Evolutionary conservation across 2,329 filamentous ascomycete species (phyloP).

Genomic region (Ophiostoma ulmi): DNA sequence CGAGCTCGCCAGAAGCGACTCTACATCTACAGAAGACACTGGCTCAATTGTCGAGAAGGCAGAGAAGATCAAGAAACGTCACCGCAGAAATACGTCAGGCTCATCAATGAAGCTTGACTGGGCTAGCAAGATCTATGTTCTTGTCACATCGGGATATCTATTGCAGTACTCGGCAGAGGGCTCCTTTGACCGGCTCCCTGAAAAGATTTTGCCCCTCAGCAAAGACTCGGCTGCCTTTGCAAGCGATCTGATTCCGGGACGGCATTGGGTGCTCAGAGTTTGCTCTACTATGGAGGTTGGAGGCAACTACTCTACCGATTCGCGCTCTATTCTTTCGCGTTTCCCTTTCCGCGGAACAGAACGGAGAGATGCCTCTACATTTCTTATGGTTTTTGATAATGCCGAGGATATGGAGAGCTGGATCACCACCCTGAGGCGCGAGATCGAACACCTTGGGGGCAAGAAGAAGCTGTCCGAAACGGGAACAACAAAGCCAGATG

Average conservation of each 20-base stretch:
- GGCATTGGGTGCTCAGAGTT: conserved; percentile 74
- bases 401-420: conserved; percentile 72
- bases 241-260: conserved; percentile 72
- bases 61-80: conserved; percentile 32
- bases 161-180: conserved; percentile 71
- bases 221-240: conserved; percentile 74
- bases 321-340: conserved; percentile 60
- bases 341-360: conserved; percentile 56
- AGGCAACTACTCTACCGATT: conserved; percentile 47
- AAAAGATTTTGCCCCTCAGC: conserved; percentile 67
- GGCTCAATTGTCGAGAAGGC: not conserved
- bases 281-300: conserved; percentile 54
- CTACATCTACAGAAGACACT: not conserved
- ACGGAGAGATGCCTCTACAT: conserved; percentile 54
- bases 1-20: conserved; percentile 31
- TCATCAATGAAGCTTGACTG: conserved; percentile 53
- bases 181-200: conserved; percentile 64
- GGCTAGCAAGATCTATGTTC: conserved; percentile 66
- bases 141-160: conserved; percentile 66
- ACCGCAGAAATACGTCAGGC: conserved; percentile 40
- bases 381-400: conserved; percentile 67
- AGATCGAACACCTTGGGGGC: conserved; percentile 66
- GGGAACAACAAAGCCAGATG: conserved; percentile 45
- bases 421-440: conserved; percentile 62
- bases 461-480: conserved; percentile 59